Evolutionary conservation across 179 eudicot species (phyloP), one percentile per base, ranked within the genome.

Genomic region (Beta lomatogona): DNA sequence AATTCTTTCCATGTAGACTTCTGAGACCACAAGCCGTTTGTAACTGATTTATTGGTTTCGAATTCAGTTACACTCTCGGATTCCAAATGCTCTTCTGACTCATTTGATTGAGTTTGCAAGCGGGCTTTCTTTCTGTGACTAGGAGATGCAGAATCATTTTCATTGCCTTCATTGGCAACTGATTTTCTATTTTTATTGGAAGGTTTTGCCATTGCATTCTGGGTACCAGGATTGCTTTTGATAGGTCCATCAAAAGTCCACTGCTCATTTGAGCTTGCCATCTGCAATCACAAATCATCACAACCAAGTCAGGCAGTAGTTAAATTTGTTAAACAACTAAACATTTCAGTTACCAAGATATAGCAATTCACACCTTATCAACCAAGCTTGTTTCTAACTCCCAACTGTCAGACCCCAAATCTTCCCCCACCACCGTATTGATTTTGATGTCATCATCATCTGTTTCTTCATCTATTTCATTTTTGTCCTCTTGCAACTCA

Each of bases 371-470:
- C 73, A 92, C 97, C 97, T 91, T 80, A 60, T 84, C 81, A 11
- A 67, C 63, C 55, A 59, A 54, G 61, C 50, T 71, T 71, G 86
- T 75, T 81, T 84, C 82, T 64, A 79, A 83, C 64, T 82, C 80
- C 89, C 82, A 67, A 80, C 78, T 79, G 74, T 84, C 84, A 48
- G 70, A 71, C 48, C 70, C 75, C 53, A 67, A 77, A 25, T 81
- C 82, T 71, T 84, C 81, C 63, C 82, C 85, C 55, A 84, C 85
- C 71, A 83, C 92, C 41, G 83, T 72, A 81, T 94, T 94, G 71
- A 89, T 88, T 65, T 91, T 79, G 54, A 91, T 89, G 85, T 89
- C 86, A 41, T 92, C 92, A 59, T 90, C 86, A 55, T 77, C 85
- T 60, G 85, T 74, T 60, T 25, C 77, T 41, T 86, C 75, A 80